phyloP scores from a whole-genome alignment of 768 basidiomycete genomes.

The Rickenella mellea region DNA sequence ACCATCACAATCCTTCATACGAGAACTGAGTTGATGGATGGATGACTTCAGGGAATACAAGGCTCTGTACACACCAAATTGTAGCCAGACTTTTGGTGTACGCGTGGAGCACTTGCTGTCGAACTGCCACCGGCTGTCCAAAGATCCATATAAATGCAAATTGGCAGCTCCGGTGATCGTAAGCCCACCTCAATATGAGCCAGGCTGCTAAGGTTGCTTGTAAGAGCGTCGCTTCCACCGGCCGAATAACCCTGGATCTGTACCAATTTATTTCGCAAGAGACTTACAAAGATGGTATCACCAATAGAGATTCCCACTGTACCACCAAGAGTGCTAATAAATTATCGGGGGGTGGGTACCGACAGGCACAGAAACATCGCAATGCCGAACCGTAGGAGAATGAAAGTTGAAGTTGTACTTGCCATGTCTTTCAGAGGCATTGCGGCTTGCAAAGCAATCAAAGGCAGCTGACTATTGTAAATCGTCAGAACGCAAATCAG shows the following conservation, averaged over 20 bases:
- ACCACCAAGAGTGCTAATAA: conserved; percentile 10
- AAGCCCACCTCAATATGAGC: conserved; percentile 3
- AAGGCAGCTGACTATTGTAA: conserved; percentile 26
- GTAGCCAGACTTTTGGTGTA: conserved; percentile 26
- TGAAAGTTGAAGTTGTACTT: conserved; percentile 27
- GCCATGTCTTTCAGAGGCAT: conserved; percentile 40
- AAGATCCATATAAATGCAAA: too few relatives aligned
- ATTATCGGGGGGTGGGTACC: conserved; percentile 2
- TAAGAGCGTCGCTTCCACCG: conserved; percentile 9
- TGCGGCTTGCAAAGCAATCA: conserved; percentile 30
- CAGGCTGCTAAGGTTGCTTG: conserved; percentile 10
- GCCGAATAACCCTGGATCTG: conserved; percentile 7
- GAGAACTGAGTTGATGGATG: too few relatives aligned
- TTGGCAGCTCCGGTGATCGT: too few relatives aligned
- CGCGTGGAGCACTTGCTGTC: conserved; percentile 24
- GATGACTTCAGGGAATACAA: too few relatives aligned
- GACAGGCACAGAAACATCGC: not conserved
- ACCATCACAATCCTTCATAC: conserved; percentile 30
- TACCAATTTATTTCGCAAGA: conserved; percentile 8
- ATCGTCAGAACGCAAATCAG: too few relatives aligned
- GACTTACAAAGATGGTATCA: conserved; percentile 6
- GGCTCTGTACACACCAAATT: too few relatives aligned
- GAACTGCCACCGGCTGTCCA: conserved; percentile 21
- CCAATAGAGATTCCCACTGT: conserved; percentile 14
- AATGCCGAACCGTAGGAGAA: conserved; percentile 20